These are phyloP conservation scores for Diaporthe aspalathi DNA, from an alignment of 2,329 filamentous ascomycete species.

Conservation along the genomic window DNA sequence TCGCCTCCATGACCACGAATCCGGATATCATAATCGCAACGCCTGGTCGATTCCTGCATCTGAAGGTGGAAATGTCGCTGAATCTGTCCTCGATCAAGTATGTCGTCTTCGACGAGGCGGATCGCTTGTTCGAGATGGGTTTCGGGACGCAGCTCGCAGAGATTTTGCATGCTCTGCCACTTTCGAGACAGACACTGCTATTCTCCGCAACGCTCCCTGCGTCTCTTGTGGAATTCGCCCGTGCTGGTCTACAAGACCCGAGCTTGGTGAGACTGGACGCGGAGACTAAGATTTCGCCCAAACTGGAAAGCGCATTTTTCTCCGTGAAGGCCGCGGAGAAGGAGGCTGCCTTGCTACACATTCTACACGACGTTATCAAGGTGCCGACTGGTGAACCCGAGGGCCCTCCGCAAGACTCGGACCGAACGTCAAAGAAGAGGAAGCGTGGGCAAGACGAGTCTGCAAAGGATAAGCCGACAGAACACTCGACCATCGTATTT, in stretches of 20 bases:
- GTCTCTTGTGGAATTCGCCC: constrained; percentile 93
- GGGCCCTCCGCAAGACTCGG: constrained; percentile 59
- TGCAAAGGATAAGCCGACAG: constrained; percentile 77
- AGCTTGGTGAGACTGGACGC: constrained; percentile 90
- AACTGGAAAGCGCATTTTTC: constrained; percentile 96
- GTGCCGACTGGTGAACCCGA: constrained; percentile 78
- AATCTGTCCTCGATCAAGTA: constrained; percentile 93
- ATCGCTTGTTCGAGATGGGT: constrained; percentile 98
- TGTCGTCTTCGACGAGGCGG: constrained; percentile 97
- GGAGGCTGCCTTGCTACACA: constrained; percentile 89
- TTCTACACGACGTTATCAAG: constrained; percentile 92
- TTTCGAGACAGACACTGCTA: constrained; percentile 86
- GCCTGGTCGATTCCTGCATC: constrained; percentile 92
- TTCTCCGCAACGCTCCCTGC: constrained; percentile 97
- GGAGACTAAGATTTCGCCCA: constrained; percentile 95
- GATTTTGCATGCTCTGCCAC: constrained; percentile 88
- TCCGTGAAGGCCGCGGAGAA: constrained; percentile 92
- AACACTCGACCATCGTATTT: constrained; percentile 95
- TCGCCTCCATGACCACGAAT: constrained; percentile 90
- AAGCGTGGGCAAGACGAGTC: constrained; percentile 71
- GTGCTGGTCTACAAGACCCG: constrained; percentile 92
- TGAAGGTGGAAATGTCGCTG: constrained; percentile 96
- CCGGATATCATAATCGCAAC: constrained; percentile 98
- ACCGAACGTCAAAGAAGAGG: constrained; percentile 73
- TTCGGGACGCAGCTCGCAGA: constrained; percentile 94